Base-by-base conservation (phyloP, 2,329 filamentous ascomycete genomes). In the Tolypocladium paradoxum region DNA sequence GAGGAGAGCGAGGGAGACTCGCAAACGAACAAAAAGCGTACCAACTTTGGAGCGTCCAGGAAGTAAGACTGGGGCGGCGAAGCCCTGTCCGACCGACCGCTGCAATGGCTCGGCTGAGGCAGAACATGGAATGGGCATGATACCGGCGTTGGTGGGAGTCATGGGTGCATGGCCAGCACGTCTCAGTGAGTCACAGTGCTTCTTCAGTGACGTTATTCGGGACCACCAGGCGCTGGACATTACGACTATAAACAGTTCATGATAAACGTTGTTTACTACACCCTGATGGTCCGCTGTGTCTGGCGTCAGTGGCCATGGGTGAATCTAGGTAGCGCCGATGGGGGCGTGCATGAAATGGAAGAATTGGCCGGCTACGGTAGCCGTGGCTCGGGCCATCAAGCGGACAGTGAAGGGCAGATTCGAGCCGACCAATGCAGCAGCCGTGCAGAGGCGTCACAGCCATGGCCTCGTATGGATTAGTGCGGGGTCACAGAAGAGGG, bases 1-100 rank as follows among this genome's bases (percentile, higher is more conserved):
- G 72, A 79, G 29, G 82, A 84, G 54, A 84, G 80, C 66, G 82
- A 84, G 67, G 78, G 75, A 24, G 81, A 84, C 53, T 70, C 72
- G 49, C 75, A 77, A 53, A 65, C 70, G 48, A 66, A 65, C 43
- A 83, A 82, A 66, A 76, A 79, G 52, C 71, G 80, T 56, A 82
- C 79, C 3, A 78, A 78, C 60, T 82, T 83, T 63, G 79, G 79
- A 18, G 75, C 77, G 0, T 70, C 72, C 33, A 72, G 78, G 53
- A 82, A 79, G 62, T 77, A 56, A 62, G 12, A n/a, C 4, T n/a
- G 14, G 31, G 47, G 34, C 33, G 35, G 36, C 12, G 33, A 18
- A 20, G 43, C 18, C 27, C 27, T n/a, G 43, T 14, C 27, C 14
- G 27, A 12, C 43, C 9, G 18, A 18, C 43, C 8, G 43, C 18